These are phyloP conservation scores for Acmispon strigosus DNA, from an alignment of 306 rosid species.

Conservation along the genomic window DNA sequence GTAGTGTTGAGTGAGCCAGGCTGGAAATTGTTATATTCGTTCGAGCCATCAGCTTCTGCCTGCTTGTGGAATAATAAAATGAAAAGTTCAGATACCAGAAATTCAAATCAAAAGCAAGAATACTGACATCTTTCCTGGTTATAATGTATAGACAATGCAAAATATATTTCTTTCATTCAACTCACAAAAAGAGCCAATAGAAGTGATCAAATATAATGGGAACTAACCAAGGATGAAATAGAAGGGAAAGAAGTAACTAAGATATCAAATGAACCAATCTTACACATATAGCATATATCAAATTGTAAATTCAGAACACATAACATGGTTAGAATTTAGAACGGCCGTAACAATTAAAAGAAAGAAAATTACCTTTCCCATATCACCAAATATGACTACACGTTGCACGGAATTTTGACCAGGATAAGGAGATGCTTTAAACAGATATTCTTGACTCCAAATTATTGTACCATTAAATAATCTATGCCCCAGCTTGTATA, in stretches of 20 bases:
- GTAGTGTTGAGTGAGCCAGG: constrained; percentile 84
- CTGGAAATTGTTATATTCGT: constrained; percentile 82
- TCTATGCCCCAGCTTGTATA: constrained; percentile 76
- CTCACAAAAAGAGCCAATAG: background rate
- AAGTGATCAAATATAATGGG: background rate
- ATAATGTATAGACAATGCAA: background rate
- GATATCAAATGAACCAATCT: constrained; percentile 1
- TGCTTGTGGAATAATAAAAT: constrained; percentile 24
- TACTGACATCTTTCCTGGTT: background rate
- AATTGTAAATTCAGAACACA: background rate
- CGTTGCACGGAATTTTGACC: constrained; percentile 89
- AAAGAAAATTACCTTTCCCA: constrained; percentile 76
- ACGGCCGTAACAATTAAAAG: background rate
- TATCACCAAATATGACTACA: constrained; percentile 84
- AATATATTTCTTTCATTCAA: background rate
- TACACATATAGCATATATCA: background rate
- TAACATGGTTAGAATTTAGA: background rate
- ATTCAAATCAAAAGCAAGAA: background rate
- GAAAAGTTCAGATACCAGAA: background rate
- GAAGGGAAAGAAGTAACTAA: background rate
- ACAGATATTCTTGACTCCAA: constrained; percentile 67
- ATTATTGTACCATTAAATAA: constrained; percentile 50
- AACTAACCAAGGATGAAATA: background rate
- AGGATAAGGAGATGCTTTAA: constrained; percentile 86
- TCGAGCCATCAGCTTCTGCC: constrained; percentile 98